Evolutionary conservation across 176 grass and related monocot species (phyloP).

Genomic region (Aegilops umbellulata): DNA sequence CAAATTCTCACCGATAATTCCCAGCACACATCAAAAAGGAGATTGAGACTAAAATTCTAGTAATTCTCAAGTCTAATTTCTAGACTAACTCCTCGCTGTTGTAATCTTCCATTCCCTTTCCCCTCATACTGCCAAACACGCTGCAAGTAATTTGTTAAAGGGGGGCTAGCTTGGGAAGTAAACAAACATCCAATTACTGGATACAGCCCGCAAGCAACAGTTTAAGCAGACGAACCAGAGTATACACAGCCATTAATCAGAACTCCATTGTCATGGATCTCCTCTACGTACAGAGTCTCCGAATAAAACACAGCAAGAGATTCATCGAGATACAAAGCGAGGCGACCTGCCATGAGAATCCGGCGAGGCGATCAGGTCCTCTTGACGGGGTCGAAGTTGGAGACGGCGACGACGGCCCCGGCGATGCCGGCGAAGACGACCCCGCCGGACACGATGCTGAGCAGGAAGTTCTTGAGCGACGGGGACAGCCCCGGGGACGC

Average conservation of each 20-base stretch:
- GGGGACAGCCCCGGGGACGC: conserved; percentile 39
- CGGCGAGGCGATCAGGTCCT: conserved; percentile 8
- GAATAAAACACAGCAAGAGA: conserved; percentile 1
- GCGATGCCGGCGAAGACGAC: conserved; percentile 49
- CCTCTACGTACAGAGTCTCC: conserved; percentile 20
- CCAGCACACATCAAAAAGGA: too few relatives aligned
- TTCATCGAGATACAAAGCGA: background rate
- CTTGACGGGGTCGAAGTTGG: conserved; percentile 80
- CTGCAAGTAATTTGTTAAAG: too few relatives aligned
- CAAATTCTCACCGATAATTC: too few relatives aligned
- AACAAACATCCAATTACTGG: background rate
- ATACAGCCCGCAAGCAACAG: background rate
- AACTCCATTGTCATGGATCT: conserved; percentile 22
- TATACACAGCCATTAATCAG: conserved; percentile 19
- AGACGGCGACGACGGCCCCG: conserved; percentile 64
- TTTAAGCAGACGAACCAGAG: conserved; percentile 7
- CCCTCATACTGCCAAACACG: too few relatives aligned
- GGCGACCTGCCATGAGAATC: background rate
- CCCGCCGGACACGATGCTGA: conserved; percentile 66
- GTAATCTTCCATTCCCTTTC: too few relatives aligned
- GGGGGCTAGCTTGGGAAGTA: too few relatives aligned
- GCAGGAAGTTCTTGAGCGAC: conserved; percentile 75
- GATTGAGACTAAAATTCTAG: too few relatives aligned
- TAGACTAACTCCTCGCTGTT: too few relatives aligned
- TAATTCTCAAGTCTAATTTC: too few relatives aligned